These are phyloP conservation scores for Paramecium caudatum DNA, from an alignment of 73 alveolate species.

Conservation along the genomic window DNA sequence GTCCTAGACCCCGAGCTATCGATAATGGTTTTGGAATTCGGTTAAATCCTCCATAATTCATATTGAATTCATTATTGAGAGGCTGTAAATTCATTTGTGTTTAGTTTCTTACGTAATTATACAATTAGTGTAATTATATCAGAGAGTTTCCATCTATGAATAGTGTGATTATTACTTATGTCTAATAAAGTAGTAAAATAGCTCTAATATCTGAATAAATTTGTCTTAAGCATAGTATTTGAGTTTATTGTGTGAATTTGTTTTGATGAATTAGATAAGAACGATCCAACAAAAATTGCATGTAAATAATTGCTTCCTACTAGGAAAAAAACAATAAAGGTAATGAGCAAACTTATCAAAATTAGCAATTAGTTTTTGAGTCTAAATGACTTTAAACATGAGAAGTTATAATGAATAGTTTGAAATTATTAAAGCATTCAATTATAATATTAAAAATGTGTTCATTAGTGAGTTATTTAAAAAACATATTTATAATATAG, in stretches of 20 bases:
- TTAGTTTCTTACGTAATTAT: background rate
- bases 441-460: too few species aligned
- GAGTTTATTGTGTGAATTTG: background rate
- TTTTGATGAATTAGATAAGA: background rate
- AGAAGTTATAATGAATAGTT: background rate
- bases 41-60: background rate
- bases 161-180: background rate
- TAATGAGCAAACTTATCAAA: background rate
- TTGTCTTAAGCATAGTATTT: background rate
- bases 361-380: background rate
- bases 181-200: background rate
- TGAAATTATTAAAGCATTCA: too few species aligned
- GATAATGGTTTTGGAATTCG: background rate
- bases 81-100: background rate
- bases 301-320: background rate
- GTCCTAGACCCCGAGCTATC: background rate
- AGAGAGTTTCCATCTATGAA: conserved; percentile 1
- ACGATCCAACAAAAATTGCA: background rate
- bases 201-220: background rate
- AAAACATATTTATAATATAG: too few species aligned
- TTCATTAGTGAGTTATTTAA: too few species aligned
- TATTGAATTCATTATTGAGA: background rate
- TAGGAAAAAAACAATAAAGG: background rate
- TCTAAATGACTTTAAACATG: background rate
- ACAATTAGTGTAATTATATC: background rate